Evolutionary conservation across 148 eudicot genomes (phyloP).

Genomic region (Cornus florida): DNA sequence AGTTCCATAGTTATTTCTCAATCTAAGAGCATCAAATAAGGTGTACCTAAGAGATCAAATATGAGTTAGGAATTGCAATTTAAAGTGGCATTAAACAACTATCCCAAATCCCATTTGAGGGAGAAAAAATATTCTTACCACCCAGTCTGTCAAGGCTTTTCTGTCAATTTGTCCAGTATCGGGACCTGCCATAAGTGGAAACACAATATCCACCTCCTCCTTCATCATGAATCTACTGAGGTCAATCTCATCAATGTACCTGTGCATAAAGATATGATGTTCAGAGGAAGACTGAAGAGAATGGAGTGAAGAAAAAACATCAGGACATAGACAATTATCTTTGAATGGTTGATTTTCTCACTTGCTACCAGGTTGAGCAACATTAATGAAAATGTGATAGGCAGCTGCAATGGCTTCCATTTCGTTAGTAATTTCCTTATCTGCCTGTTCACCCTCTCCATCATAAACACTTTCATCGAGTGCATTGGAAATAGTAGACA

Average conservation of each 20-base stretch:
- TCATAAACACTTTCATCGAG: slow-evolving; percentile 57
- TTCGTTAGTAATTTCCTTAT: slow-evolving; percentile 71
- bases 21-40: too few relatives aligned
- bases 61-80: too few relatives aligned
- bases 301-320: not conserved
- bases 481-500: slow-evolving; percentile 62
- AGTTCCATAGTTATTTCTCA: too few relatives aligned
- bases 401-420: slow-evolving; percentile 89
- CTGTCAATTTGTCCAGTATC: slow-evolving; percentile 54
- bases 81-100: too few relatives aligned
- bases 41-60: too few relatives aligned
- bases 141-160: slow-evolving; percentile 69
- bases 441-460: slow-evolving; percentile 60
- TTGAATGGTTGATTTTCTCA: slow-evolving; percentile 12
- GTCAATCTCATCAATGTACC: slow-evolving; percentile 64
- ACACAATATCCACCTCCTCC: slow-evolving; percentile 68
- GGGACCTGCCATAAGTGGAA: slow-evolving; percentile 54
- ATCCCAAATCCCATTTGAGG: too few relatives aligned
- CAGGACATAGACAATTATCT: not conserved
- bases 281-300: not conserved
- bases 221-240: slow-evolving; percentile 65
- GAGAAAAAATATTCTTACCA: slow-evolving; percentile 49
- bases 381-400: slow-evolving; percentile 61
- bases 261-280: slow-evolving; percentile 7
- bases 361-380: slow-evolving; percentile 45